Base-by-base conservation (phyloP, 1,284 basidiomycete species). In the Papiliotrema flavescens region DNA sequence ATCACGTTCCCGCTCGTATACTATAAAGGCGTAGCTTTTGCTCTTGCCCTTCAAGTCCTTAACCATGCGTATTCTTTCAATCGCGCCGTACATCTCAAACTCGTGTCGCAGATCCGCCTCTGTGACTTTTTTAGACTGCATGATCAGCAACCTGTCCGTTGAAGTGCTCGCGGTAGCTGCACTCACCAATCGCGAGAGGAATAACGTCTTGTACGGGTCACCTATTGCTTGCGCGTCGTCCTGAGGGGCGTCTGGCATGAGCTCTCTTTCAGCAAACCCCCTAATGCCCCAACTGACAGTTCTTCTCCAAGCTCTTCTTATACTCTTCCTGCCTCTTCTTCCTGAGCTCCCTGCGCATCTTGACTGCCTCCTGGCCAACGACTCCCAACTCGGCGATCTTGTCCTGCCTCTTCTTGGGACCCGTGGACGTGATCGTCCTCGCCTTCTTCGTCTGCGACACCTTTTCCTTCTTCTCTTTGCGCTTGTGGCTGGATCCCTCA, bases 131-230 rank as follows among this genome's bases (percentile, higher is more conserved):
- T 94, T 94, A 59, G 91, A 87, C 88, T 79, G 63, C 7, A 24
- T 20, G 35, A 44, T 28, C n/a, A n/a, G n/a, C n/a, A n/a, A 39
- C 26, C 32, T 34, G 20, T 11, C 11, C 8, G 14, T 22, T 37
- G 19, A 9, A 26, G 51, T 23, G n/a, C n/a, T n/a, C n/a, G n/a
- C n/a, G n/a, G n/a, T n/a, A n/a, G 3, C 34, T 7, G 41, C 50
- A 75, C 82, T 48, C 71, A 92, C 90, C 70, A 99, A 78, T 60
- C 94, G 85, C 24, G 93, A 89, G 58, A 98, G 90, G 77, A 99
- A 99, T 11, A 99, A 80, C 0, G 96, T 98, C 76, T 98, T 98
- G 80, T 98, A 99, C 3, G 96, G 95, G 70, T 99, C 96, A 1
- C 96, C 94, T 32, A 87, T 81, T n/a, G 92, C 94, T 70, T 96